Conservation (phyloP, 805 yeast species). For the Barnettozyma pratensis region DNA sequence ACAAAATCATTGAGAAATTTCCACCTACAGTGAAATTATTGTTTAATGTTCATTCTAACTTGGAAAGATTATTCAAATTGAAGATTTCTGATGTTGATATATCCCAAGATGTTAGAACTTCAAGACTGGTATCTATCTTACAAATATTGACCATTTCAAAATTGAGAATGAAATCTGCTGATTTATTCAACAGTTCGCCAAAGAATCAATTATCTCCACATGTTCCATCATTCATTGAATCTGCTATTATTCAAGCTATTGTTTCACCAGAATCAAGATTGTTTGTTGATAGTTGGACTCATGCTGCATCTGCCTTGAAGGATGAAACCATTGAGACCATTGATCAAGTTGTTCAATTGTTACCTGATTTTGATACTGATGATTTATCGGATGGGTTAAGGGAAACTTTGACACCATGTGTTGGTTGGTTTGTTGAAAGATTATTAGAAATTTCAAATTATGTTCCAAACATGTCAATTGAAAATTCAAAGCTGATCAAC, state of each 20-base stretch:
- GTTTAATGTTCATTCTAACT: slow-evolving; percentile 59
- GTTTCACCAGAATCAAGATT: slow-evolving; percentile 76
- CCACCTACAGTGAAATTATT: slow-evolving; percentile 68
- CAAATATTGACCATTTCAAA: slow-evolving; percentile 60
- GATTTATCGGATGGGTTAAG: slow-evolving; percentile 25
- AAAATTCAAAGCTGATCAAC: slow-evolving; percentile 61
- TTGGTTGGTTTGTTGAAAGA: slow-evolving; percentile 87
- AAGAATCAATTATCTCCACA: slow-evolving; percentile 34
- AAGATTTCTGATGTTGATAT: slow-evolving; percentile 63
- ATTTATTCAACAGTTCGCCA: slow-evolving; percentile 30
- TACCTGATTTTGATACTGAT: slow-evolving; percentile 31
- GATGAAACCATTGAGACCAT: slow-evolving; percentile 24
- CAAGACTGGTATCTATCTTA: slow-evolving; percentile 64
- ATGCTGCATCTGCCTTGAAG: slow-evolving; percentile 32
- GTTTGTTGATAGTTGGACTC: slow-evolving; percentile 65
- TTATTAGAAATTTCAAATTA: slow-evolving; percentile 69
- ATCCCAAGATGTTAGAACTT: slow-evolving; percentile 53
- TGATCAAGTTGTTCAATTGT: slow-evolving; percentile 27
- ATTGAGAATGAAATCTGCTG: slow-evolving; percentile 57
- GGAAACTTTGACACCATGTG: slow-evolving; percentile 68
- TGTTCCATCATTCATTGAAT: slow-evolving; percentile 82
- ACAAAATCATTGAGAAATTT: slow-evolving; percentile 41
- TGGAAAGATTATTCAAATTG: slow-evolving; percentile 56
- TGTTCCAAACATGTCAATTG: slow-evolving; percentile 73
- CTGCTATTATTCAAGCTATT: slow-evolving; percentile 68